Base-by-base conservation (phyloP, 768 basidiomycete species). In the Kwoniella europaea region DNA sequence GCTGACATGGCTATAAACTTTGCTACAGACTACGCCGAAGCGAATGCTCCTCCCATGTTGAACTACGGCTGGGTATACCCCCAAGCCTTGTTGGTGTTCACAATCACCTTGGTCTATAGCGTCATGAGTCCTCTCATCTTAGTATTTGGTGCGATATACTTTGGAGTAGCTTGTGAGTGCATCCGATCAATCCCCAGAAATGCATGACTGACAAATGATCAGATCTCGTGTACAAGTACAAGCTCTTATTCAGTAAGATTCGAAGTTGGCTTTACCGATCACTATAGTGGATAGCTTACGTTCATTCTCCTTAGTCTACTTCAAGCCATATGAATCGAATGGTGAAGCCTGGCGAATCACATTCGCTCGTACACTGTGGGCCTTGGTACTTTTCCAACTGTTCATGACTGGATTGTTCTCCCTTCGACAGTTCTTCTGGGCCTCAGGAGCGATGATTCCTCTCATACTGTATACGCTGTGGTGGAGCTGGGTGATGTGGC, bases 261-360 rank as follows among this genome's bases (percentile, higher is more conserved):
- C 6, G 3, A 20, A 44, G 52, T 4, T 13, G 44, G 10, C 43
- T 24, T 50, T 65, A 6, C 41, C 24, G 22, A 42, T 22, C 41
- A 0, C 6, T 10, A 10, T 43, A 41, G 13, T 7, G 20, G 44
- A 44, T 29, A 70, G 53, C 41, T 70, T n/a, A 43, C 65, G 35
- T 35, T 35, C 35, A n/a, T 27, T 60, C 18, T 60, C 58, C 56
- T 0, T 79, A 97, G 94, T 98, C 20, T 98, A 96, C 86, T 97
- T 97, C 86, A 98, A 98, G 79, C 96, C 97, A 0, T 98, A 98
- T 84, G 95, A 98, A 84, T 93, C 92, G 2, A 92, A 91, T 76
- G 97, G 97, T 2, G 94, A 98, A 85, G 97, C 95, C 1, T 98
- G 97, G 96, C 93, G 94, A 0, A 89, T 98, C 75, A 95, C 97